Conservation (phyloP, 2,329 filamentous ascomycete genomes). For the Epichloe festucae region DNA sequence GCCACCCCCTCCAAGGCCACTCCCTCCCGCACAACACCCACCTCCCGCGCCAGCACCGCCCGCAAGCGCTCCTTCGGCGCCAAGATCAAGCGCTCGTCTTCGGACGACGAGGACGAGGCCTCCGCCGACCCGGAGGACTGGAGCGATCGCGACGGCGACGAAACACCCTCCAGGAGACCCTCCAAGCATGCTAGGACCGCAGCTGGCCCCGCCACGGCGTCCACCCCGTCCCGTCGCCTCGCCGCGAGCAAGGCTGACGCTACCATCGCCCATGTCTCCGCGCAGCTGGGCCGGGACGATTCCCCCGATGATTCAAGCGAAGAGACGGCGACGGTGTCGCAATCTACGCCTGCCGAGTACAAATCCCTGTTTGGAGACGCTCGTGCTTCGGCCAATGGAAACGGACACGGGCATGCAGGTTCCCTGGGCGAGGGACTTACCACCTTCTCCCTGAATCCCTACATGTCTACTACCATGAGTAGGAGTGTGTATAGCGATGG, state of each 20-base stretch:
- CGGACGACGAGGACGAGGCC: slow-evolving; percentile 16
- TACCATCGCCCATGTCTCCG: slow-evolving; percentile 20
- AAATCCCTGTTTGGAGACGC: slow-evolving; percentile 4
- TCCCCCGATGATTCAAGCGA: slow-evolving; percentile 13
- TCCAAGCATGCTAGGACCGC: slow-evolving; percentile 10
- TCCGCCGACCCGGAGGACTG: slow-evolving; percentile 12
- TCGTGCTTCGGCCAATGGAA: not conserved
- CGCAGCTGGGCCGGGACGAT: slow-evolving; percentile 9
- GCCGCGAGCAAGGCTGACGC: slow-evolving; percentile 20
- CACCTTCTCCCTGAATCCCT: not conserved
- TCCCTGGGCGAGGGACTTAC: not conserved
- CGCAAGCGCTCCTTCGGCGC: slow-evolving; percentile 14
- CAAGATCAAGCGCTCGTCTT: slow-evolving; percentile 15
- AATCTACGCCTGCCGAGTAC: not conserved
- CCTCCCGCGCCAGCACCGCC: slow-evolving; percentile 8
- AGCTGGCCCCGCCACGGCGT: slow-evolving; percentile 11
- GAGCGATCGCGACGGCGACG: slow-evolving; percentile 12
- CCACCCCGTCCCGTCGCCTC: slow-evolving; percentile 16
- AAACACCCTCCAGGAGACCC: slow-evolving; percentile 27
- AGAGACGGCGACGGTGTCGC: slow-evolving; percentile 14
- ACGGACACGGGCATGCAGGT: not conserved
- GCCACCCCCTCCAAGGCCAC: slow-evolving; percentile 19
- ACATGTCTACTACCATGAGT: slow-evolving; percentile 1
- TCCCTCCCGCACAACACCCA: slow-evolving; percentile 3
- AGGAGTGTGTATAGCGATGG: not conserved